These are phyloP conservation scores for Phytophthora pinifolia DNA, from an alignment of 352 stramenopile genomes.

Conservation along the genomic window DNA sequence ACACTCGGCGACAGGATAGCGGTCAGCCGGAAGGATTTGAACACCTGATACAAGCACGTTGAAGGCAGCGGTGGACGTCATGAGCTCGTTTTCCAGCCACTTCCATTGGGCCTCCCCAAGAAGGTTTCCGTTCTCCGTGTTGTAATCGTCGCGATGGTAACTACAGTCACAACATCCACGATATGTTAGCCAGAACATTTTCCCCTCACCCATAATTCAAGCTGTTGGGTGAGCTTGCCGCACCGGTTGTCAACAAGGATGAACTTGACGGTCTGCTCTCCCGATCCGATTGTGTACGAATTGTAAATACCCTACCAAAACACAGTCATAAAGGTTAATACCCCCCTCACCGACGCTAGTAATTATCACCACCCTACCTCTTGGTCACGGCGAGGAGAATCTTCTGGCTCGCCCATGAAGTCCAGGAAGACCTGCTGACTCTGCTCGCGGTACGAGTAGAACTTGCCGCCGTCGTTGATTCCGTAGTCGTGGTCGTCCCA, in stretches of 20 bases:
- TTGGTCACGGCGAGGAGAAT: slow-evolving; percentile 75
- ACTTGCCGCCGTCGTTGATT: slow-evolving; percentile 87
- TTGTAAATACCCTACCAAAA: slow-evolving; percentile 78
- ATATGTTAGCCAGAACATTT: not conserved
- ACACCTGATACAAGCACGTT: slow-evolving; percentile 94
- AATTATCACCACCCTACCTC: slow-evolving; percentile 33
- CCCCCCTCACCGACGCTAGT: too few species aligned
- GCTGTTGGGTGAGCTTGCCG: not conserved
- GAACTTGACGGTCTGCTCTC: slow-evolving; percentile 81
- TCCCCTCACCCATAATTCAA: too few species aligned
- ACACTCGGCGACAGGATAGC: slow-evolving; percentile 82
- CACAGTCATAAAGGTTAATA: too few species aligned
- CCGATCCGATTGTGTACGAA: slow-evolving; percentile 69
- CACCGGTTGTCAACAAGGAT: slow-evolving; percentile 86
- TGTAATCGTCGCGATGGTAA: slow-evolving; percentile 83
- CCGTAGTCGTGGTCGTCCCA: slow-evolving; percentile 93
- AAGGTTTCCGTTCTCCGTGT: slow-evolving; percentile 59
- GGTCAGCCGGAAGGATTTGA: slow-evolving; percentile 85
- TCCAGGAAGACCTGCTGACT: slow-evolving; percentile 87
- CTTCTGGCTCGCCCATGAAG: slow-evolving; percentile 74
- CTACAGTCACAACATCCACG: slow-evolving; percentile 20
- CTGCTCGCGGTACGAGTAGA: slow-evolving; percentile 67
- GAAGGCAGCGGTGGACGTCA: slow-evolving; percentile 79
- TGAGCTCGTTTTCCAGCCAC: slow-evolving; percentile 85
- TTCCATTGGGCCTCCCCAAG: slow-evolving; percentile 79